Evolutionary conservation across 192 early-diverging fungal genomes (phyloP).

Genomic region (Entrophospora sp.): DNA sequence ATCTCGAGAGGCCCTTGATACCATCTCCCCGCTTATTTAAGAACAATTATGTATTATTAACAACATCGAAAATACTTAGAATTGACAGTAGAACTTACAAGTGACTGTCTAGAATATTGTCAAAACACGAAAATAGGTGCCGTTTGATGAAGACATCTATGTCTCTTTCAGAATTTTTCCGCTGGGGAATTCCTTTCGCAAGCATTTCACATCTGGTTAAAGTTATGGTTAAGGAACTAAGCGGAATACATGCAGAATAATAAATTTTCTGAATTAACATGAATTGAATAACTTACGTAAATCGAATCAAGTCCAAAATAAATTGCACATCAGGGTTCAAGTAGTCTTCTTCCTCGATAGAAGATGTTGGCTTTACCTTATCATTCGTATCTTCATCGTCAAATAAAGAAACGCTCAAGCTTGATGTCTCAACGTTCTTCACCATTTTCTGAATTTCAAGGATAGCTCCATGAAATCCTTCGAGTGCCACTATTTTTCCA

Average conservation of each 20-base stretch:
- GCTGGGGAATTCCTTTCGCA: slow-evolving; percentile 8
- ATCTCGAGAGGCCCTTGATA: slow-evolving; percentile 11
- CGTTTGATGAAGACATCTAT: slow-evolving; percentile 19
- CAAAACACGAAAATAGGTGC: slow-evolving; percentile 17
- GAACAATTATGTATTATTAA: slow-evolving; percentile 11
- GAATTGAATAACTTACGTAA: neutral
- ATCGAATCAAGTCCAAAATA: too few species aligned
- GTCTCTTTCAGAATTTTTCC: slow-evolving; percentile 18
- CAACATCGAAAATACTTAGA: neutral
- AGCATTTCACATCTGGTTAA: slow-evolving; percentile 17
- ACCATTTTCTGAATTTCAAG: neutral
- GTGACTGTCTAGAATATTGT: slow-evolving; percentile 18
- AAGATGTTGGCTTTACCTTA: neutral
- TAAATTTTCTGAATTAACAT: too few species aligned
- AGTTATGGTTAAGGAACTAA: neutral
- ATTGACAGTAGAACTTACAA: slow-evolving; percentile 10
- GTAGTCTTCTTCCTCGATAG: neutral
- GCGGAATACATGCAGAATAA: too few species aligned
- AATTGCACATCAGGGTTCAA: neutral
- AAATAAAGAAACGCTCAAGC: neutral
- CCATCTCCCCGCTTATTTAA: slow-evolving; percentile 11
- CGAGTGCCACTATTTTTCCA: neutral
- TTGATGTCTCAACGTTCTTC: neutral
- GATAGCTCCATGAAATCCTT: neutral
- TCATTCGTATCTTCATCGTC: neutral